These are phyloP conservation scores for Kazachstania taianensis DNA, from an alignment of 805 yeast species.

Conservation along the genomic window DNA sequence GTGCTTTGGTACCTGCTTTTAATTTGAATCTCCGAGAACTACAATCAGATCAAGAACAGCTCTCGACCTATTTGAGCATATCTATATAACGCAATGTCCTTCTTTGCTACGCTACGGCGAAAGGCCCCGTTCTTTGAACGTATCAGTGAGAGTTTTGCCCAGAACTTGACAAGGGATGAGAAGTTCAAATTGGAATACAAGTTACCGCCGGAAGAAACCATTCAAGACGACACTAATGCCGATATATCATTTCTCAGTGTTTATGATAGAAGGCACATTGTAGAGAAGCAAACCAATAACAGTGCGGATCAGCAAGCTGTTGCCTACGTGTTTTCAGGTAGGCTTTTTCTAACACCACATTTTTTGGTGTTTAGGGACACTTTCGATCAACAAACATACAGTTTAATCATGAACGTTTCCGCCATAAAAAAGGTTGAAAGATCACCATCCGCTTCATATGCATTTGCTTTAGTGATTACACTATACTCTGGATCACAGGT, in stretches of 20 bases:
- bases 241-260: slow-evolving; percentile 39
- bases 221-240: slow-evolving; percentile 57
- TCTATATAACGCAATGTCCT: slow-evolving; percentile 31
- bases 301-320: slow-evolving; percentile 6
- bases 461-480: slow-evolving; percentile 65
- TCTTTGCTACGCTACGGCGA: slow-evolving; percentile 35
- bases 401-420: slow-evolving; percentile 61
- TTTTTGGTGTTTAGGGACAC: slow-evolving; percentile 67
- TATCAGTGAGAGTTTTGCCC: slow-evolving; percentile 24
- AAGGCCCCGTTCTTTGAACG: slow-evolving; percentile 39
- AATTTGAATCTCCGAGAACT: too few relatives aligned
- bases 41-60: too few relatives aligned
- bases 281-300: background rate
- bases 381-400: slow-evolving; percentile 57
- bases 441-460: slow-evolving; percentile 62
- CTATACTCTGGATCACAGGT: slow-evolving; percentile 57
- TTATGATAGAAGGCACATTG: slow-evolving; percentile 8
- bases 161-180: slow-evolving; percentile 55
- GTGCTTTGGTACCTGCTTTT: too few relatives aligned
- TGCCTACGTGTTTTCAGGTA: slow-evolving; percentile 44
- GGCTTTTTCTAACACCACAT: slow-evolving; percentile 61
- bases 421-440: slow-evolving; percentile 80
- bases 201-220: slow-evolving; percentile 60
- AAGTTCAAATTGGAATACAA: slow-evolving; percentile 54
- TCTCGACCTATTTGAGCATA: background rate